Base-by-base conservation (phyloP, 495 filamentous ascomycete species). In the Bryoglossum gracile region DNA sequence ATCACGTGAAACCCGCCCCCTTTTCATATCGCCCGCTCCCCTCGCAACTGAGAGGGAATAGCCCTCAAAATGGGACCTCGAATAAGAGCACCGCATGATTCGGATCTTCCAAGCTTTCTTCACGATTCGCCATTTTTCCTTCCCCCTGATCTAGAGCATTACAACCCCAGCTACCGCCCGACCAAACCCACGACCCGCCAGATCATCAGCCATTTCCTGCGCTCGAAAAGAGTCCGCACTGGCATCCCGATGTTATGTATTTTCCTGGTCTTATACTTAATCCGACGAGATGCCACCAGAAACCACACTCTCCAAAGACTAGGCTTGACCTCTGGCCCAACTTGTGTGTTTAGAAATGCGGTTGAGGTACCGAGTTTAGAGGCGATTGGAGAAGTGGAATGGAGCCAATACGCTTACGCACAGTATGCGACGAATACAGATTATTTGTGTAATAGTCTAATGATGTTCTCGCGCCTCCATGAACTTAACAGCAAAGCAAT, bases 381-480 rank as follows among this genome's bases (percentile, higher is more conserved):
- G 14, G 33, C 14, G 2, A 40, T 16, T 4, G 34, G 11, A 6
- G 36, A 38, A 21, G 52, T 64, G 28, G 68, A 84, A 47, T 86
- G 80, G 80, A 74, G 76, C 16, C 70, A 67, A 24, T 84, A 71
- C 52, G 85, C 84, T 22, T 88, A 88, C 56, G 75, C 73, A 8
- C 78, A 81, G 61, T 90, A 88, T 65, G 86, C 82, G 16, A 86
- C 83, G 11, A 75, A 74, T 33, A 72, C 70, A 45, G 68, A 76
- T 3, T 84, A 86, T 61, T 73, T 90, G 2, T 90, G 86, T 65
- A 88, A 87, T 58, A 77, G 79, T 2, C 60, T 90, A 43, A 84
- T 90, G 83, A 68, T 89, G 4, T 81, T 89, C 51, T 82, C 84
- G 55, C 68, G 73, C 14, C 53, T 89, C 40, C 56, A 79, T 19